Evolutionary conservation across 805 yeast species (phyloP), one percentile per base, ranked within the genome.

Genomic region (Torulaspora franciscae): DNA sequence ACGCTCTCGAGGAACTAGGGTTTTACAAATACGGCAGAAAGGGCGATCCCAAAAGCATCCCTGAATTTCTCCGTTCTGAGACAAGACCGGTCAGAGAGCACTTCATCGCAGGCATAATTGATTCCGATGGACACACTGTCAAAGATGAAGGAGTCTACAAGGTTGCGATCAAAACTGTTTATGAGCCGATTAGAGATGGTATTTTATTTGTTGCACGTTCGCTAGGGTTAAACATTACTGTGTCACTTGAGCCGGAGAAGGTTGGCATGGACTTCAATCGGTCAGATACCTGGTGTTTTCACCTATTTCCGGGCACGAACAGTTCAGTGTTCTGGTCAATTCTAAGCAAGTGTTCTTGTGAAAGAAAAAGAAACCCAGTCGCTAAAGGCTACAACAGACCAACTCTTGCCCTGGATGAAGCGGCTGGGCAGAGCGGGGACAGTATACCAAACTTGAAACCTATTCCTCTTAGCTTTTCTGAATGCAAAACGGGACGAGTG

Each of bases 71-170:
- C 42, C 22, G 33, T 9, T 27, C 29, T 7, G 46, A 45, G 25
- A 25, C 34, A 26, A 37, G 30, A 19, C 14, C 42, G 8, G 46
- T 48, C 8, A 45, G 46, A n/a, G 46, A 48, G 30, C 29, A 39
- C 10, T 48, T 48, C 13, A 14, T 45, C 19, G 51, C 48, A 10
- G 48, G 51, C 6, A 29, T 44, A 8, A 45, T 45, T 17, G 48
- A 48, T 36, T 40, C 46, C 24, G 48, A 44, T 26, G 51, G 48
- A 5, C 37, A 15, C 17, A 32, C 35, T 3, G 32, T 32, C n/a
- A 28, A 37, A 10, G 44, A 30, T 26, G 33, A 48, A 15, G 29
- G 29, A 1, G 7, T 7, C 4, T 11, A 29, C n/a, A 32, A 42
- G 3, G 37, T 28, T 9, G 26, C 27, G 15, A 42, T 48, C 25